These are phyloP conservation scores for Metroxylon sagu DNA, from an alignment of 176 grass and related monocot species.

Conservation along the genomic window DNA sequence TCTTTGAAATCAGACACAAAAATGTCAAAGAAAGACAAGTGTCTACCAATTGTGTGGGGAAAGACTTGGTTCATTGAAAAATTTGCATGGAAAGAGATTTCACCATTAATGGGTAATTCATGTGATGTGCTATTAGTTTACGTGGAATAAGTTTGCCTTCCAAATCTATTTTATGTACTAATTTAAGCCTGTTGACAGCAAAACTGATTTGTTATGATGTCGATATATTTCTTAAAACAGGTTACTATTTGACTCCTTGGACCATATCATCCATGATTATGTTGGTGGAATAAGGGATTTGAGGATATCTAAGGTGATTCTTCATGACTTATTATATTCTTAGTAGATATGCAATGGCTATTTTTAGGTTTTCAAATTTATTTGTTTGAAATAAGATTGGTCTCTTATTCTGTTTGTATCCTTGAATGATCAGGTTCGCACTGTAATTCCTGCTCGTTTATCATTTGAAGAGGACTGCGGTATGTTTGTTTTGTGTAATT, in stretches of 20 bases:
- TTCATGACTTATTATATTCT: no score
- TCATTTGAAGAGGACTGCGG: constrained; percentile 81
- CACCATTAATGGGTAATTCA: constrained; percentile 71
- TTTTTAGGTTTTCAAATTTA: no score
- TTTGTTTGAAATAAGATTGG: not conserved
- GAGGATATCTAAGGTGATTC: constrained; percentile 62
- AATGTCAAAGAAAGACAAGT: constrained; percentile 22
- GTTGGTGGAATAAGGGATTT: constrained; percentile 80
- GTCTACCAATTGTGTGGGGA: constrained; percentile 26
- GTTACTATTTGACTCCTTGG: constrained; percentile 69
- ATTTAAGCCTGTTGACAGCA: not conserved
- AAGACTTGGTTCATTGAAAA: constrained; percentile 69
- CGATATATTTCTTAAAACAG: constrained; percentile 23
- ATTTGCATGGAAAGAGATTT: constrained; percentile 78
- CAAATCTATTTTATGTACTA: no score
- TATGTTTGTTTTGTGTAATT: constrained; percentile 22
- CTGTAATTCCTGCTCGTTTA: constrained; percentile 59
- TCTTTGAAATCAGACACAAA: constrained; percentile 36
- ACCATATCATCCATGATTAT: constrained; percentile 71
- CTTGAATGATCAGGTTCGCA: constrained; percentile 45
- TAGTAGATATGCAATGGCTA: no score
- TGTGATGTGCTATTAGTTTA: not conserved
- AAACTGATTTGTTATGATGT: constrained; percentile 2
- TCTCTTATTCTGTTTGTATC: constrained; percentile 14
- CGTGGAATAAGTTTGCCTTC: no score